phyloP scores from a whole-genome alignment of 192 early-diverging fungal genomes.

The Cetraspora pellucida region DNA sequence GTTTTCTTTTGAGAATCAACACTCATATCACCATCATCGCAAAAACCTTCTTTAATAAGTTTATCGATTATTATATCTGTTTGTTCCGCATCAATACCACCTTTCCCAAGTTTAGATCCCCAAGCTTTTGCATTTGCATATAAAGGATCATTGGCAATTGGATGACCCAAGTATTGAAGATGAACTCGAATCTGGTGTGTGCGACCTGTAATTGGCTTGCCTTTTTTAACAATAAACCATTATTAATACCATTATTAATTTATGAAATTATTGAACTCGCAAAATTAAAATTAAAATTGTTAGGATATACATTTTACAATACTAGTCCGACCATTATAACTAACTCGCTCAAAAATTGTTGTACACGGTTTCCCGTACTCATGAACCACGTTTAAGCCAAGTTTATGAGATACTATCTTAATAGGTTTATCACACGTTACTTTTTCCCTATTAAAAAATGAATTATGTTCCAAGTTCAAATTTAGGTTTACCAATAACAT shows the following conservation, averaged over 20 bases:
- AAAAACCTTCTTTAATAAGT: slow-evolving; percentile 35
- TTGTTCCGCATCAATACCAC: slow-evolving; percentile 39
- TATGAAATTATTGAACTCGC: neutral
- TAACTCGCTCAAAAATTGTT: slow-evolving; percentile 74
- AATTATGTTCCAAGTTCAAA: too few relatives aligned
- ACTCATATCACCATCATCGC: slow-evolving; percentile 34
- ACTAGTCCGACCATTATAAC: slow-evolving; percentile 64
- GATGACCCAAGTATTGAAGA: slow-evolving; percentile 87
- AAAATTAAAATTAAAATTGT: neutral
- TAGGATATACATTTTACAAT: slow-evolving; percentile 69
- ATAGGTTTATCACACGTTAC: slow-evolving; percentile 81
- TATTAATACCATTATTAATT: slow-evolving; percentile 58
- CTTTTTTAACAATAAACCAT: slow-evolving; percentile 37
- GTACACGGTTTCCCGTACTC: slow-evolving; percentile 79
- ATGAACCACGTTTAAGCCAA: slow-evolving; percentile 87
- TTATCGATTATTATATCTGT: slow-evolving; percentile 40
- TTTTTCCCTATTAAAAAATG: slow-evolving; percentile 46
- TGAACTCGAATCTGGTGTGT: slow-evolving; percentile 99
- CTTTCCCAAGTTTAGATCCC: slow-evolving; percentile 64
- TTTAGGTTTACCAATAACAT: too few relatives aligned
- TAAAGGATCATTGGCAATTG: slow-evolving; percentile 95
- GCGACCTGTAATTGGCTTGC: slow-evolving; percentile 85
- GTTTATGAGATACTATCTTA: slow-evolving; percentile 79
- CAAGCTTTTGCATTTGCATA: slow-evolving; percentile 78
- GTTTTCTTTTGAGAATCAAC: slow-evolving; percentile 32